phyloP scores from a whole-genome alignment of 1,139 yeast species.

The Saccharomycopsis phalli region DNA sequence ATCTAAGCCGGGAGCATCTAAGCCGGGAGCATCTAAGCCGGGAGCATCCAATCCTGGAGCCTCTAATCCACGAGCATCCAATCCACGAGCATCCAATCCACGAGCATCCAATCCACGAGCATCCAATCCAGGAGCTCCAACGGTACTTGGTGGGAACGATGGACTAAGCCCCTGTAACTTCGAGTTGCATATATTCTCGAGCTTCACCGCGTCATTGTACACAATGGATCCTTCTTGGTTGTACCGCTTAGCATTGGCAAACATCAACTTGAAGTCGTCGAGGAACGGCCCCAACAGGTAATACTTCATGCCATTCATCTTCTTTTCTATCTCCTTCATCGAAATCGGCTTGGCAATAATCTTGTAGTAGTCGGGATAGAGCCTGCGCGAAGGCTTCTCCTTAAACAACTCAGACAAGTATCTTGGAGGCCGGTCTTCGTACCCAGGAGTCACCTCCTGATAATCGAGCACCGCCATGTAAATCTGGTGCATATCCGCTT shows the following conservation, averaged over 20 bases:
- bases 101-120: too few relatives aligned
- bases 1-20: too few relatives aligned
- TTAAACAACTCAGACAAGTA: constrained; percentile 51
- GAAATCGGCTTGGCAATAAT: constrained; percentile 78
- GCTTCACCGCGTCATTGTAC: constrained; percentile 61
- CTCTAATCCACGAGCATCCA: too few relatives aligned
- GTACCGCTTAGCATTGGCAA: constrained; percentile 75
- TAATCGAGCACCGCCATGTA: constrained; percentile 38
- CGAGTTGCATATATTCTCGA: constrained; percentile 43
- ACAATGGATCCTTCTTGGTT: constrained; percentile 86
- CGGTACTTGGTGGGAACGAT: too few relatives aligned
- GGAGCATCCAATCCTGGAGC: too few relatives aligned
- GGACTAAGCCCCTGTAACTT: neutral
- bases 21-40: too few relatives aligned
- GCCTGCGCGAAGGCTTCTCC: constrained; percentile 58
- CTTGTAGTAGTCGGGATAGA: constrained; percentile 82
- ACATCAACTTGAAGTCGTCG: constrained; percentile 69
- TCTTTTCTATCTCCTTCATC: constrained; percentile 54
- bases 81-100: too few relatives aligned
- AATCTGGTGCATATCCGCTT: constrained; percentile 35
- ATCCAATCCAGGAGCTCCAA: too few relatives aligned
- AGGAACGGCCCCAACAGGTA: constrained; percentile 49
- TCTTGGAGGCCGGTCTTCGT: constrained; percentile 30
- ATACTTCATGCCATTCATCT: constrained; percentile 48
- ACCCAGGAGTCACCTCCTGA: constrained; percentile 32